phyloP scores from a whole-genome alignment of 2,329 filamentous ascomycete genomes.

The Epicoccum sorghinum region DNA sequence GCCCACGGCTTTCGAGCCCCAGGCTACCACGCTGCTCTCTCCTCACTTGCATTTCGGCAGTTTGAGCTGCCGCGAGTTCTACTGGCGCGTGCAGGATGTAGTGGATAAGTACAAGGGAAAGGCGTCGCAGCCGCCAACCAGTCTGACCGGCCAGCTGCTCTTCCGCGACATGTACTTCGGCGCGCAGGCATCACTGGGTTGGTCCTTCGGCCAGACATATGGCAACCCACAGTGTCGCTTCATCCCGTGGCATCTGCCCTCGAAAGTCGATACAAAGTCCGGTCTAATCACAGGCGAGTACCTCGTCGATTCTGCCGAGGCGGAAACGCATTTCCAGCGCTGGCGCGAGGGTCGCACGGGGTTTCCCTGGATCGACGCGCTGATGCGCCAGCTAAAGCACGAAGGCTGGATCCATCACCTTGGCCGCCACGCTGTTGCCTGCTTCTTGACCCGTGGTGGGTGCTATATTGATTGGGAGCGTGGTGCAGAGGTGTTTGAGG shows the following conservation, averaged over 20 bases:
- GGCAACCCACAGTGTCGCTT: slow-evolving; percentile 73
- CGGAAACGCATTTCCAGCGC: slow-evolving; percentile 69
- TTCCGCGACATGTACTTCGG: slow-evolving; percentile 87
- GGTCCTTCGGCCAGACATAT: slow-evolving; percentile 67
- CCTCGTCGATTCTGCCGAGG: slow-evolving; percentile 65
- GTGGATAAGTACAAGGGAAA: slow-evolving; percentile 64
- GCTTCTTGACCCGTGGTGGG: slow-evolving; percentile 79
- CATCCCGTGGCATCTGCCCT: slow-evolving; percentile 78
- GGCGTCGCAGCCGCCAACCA: slow-evolving; percentile 65
- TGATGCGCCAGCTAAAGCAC: slow-evolving; percentile 74
- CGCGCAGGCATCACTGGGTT: slow-evolving; percentile 72
- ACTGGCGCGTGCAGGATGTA: slow-evolving; percentile 71
- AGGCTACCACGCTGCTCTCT: slow-evolving; percentile 74
- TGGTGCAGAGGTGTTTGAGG: slow-evolving; percentile 78
- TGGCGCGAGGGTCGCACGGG: slow-evolving; percentile 74
- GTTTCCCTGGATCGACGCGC: slow-evolving; percentile 80
- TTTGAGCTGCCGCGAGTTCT: slow-evolving; percentile 73
- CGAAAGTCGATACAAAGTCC: slow-evolving; percentile 56
- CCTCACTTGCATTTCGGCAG: slow-evolving; percentile 75
- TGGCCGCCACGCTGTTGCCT: slow-evolving; percentile 77
- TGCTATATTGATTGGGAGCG: slow-evolving; percentile 82
- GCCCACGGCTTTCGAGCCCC: slow-evolving; percentile 74
- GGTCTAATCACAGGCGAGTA: slow-evolving; percentile 64
- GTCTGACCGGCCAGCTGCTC: slow-evolving; percentile 72
- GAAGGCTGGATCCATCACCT: slow-evolving; percentile 85